phyloP scores from a whole-genome alignment of 495 filamentous ascomycete genomes.

The Lentithecium fluviatile region DNA sequence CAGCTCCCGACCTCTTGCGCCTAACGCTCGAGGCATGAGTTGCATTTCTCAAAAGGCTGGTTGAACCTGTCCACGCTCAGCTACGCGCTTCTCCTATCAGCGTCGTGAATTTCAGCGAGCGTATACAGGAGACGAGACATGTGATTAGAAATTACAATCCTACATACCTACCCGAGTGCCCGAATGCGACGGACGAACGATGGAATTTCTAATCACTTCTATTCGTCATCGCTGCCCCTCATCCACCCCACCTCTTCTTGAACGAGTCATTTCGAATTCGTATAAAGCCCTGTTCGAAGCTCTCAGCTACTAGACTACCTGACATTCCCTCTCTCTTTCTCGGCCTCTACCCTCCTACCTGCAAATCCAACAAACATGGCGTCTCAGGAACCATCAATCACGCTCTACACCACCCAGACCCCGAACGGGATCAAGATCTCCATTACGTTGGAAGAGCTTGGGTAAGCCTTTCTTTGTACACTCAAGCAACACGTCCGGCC shows the following conservation, averaged over 20 bases:
- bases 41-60: too few species aligned
- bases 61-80: too few species aligned
- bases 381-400: slow-evolving; percentile 39
- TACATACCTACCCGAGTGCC: too few species aligned
- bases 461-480: slow-evolving; percentile 42
- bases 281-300: background rate
- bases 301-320: background rate
- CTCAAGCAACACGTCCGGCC: background rate
- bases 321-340: background rate
- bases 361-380: slow-evolving; percentile 29
- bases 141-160: too few species aligned
- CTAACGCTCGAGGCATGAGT: too few species aligned
- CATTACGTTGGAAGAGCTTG: slow-evolving; percentile 85
- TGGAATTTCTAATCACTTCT: slow-evolving; percentile 19
- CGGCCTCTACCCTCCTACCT: background rate
- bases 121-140: too few species aligned
- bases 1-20: too few species aligned
- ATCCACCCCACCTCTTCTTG: slow-evolving; percentile 11
- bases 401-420: slow-evolving; percentile 54
- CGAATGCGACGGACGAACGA: too few species aligned
- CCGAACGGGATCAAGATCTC: slow-evolving; percentile 81
- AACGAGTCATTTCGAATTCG: background rate
- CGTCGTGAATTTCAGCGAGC: too few species aligned
- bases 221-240: slow-evolving; percentile 29
- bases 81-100: too few species aligned